A percentile compares a stretch with the other conserved stretches of the same genome.
phyloP scores from a whole-genome alignment of 2,329 filamentous ascomycete species.

The Pseudocercospora pini-densiflorae region DNA sequence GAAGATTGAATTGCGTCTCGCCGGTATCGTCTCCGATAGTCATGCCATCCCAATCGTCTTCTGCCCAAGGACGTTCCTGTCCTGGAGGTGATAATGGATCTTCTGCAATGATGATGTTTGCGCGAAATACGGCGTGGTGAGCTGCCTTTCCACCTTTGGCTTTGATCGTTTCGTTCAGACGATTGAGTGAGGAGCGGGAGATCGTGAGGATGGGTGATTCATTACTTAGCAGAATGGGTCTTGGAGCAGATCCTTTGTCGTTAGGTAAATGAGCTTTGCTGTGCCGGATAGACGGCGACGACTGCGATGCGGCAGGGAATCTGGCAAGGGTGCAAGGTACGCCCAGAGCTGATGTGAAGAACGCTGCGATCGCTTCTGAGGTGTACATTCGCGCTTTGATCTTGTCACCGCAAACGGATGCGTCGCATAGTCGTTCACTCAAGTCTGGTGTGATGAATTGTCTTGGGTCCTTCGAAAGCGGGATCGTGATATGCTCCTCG shows the following conservation, averaged over 20 bases:
- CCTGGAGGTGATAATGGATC: constrained; percentile 48
- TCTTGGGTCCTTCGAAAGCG: constrained; percentile 70
- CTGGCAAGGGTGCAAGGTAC: constrained; percentile 83
- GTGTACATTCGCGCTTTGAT: constrained; percentile 74
- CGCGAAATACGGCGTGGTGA: constrained; percentile 77
- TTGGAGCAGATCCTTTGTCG: constrained; percentile 35
- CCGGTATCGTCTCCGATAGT: constrained; percentile 58
- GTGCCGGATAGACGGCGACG: constrained; percentile 64
- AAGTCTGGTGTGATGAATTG: constrained; percentile 49
- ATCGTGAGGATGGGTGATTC: constrained; percentile 92
- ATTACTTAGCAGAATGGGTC: constrained; percentile 81
- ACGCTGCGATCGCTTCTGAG: constrained; percentile 67
- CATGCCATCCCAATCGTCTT: constrained; percentile 77
- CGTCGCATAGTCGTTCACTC: constrained; percentile 46
- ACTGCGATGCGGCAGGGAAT: constrained; percentile 68
- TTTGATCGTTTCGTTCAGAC: constrained; percentile 74
- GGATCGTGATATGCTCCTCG: constrained; percentile 48
- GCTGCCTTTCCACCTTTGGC: constrained; percentile 66
- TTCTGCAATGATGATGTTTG: constrained; percentile 78
- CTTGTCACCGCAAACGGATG: constrained; percentile 82
- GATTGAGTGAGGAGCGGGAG: constrained; percentile 76
- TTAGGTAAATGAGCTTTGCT: constrained; percentile 70
- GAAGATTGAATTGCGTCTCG: constrained; percentile 63
- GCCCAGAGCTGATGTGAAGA: constrained; percentile 76
- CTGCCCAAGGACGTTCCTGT: constrained; percentile 67